phyloP scores from a whole-genome alignment of 202 grass and related monocot genomes.

The Musa balbisiana region DNA sequence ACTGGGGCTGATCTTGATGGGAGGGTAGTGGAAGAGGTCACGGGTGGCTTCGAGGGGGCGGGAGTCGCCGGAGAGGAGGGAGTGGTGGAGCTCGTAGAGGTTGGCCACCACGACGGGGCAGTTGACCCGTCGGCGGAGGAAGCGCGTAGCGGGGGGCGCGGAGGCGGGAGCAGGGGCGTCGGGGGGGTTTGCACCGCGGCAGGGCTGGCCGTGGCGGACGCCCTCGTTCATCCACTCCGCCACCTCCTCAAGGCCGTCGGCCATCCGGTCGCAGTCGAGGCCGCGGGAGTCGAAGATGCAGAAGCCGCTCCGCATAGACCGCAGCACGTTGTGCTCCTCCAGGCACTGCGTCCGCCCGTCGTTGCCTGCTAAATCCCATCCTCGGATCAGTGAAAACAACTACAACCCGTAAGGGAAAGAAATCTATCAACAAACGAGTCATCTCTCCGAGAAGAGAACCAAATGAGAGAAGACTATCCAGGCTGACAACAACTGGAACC shows the following conservation, averaged over 20 bases:
- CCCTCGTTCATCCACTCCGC: constrained; percentile 16
- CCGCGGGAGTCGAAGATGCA: constrained; percentile 27
- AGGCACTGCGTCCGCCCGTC: constrained; percentile 21
- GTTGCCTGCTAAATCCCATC: neutral
- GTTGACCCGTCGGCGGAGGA: constrained; percentile 21
- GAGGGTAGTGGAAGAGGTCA: constrained; percentile 15
- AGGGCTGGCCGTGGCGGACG: constrained; percentile 21
- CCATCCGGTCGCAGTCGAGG: constrained; percentile 2
- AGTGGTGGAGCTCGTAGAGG: constrained; percentile 18
- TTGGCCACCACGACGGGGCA: constrained; percentile 13
- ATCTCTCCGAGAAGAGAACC: neutral
- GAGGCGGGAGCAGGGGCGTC: neutral
- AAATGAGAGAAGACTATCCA: neutral
- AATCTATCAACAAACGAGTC: neutral
- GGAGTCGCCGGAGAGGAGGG: constrained; percentile 15
- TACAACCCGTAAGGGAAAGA: no score
- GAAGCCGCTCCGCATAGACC: constrained; percentile 24
- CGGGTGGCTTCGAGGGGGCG: constrained; percentile 14
- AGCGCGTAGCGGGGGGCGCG: constrained; percentile 6
- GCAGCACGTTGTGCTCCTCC: constrained; percentile 29
- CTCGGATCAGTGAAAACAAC: neutral
- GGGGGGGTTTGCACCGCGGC: neutral
- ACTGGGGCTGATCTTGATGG: constrained; percentile 4
- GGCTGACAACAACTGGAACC: no score
- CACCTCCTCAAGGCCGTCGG: constrained; percentile 15